Base-by-base conservation (phyloP, 2,329 filamentous ascomycete genomes). In the Apiospora pterosperma region DNA sequence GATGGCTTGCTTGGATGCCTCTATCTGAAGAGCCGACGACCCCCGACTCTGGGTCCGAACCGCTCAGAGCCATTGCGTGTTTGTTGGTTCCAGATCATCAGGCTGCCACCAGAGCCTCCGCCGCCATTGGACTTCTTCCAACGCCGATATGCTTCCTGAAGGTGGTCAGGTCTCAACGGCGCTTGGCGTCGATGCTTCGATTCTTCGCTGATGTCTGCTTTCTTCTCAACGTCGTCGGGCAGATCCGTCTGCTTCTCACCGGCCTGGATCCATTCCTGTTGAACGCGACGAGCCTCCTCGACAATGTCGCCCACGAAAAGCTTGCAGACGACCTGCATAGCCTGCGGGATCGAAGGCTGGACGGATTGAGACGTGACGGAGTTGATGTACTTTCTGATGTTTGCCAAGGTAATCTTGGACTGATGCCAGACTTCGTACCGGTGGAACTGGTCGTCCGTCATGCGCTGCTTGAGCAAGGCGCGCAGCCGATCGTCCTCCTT, bases 351-450 rank as follows among this genome's bases (percentile, higher is more conserved):
- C 70, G 87, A 90, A 23, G 86, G 83, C 0, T 90, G 90, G 0
- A 92, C 91, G 1, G 90, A 93, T 74, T 94, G 92, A 0, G 90
- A 92, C 10, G 93, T 89, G 1, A 91, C 92, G 65, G 91, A 90
- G 72, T 94, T 95, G 74, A 93, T 89, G 66, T 94, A 86, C 84
- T 89, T 84, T 73, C 91, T 86, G 64, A 93, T 89, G 21, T 89
- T 88, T 7, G 88, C 84, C 68, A 90, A 88, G 25, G 87, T 85
- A 44, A 94, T 78, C 70, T 90, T 91, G 38, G 88, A 86, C 11
- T 88, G 86, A 66, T 90, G 85, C 85, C 88, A 93, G 25, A 86
- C 83, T 74, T 90, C 90, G 73, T 91, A 93, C 60, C 91, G 84
- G 63, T 87, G 83, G 69, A 88, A 87, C 75, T 93, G 91, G 25